Evolutionary conservation across 768 basidiomycete genomes (phyloP).

Genomic region (Podaxis sp.): DNA sequence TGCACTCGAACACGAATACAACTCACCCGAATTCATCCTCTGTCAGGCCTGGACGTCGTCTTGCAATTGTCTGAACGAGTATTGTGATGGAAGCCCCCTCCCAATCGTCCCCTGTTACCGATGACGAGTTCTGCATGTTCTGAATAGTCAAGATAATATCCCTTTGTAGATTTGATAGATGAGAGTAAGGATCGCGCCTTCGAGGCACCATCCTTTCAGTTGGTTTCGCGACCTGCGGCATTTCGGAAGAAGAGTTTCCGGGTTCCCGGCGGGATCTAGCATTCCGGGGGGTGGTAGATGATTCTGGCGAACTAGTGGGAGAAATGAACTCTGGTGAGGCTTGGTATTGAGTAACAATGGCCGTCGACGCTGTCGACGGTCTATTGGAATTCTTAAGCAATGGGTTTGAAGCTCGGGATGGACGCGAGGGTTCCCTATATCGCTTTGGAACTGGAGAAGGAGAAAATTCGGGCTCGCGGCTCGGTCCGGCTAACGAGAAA

Average conservation of each 20-base stretch:
- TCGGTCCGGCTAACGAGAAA: neutral
- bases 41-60: neutral
- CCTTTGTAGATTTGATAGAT: slow-evolving; percentile 22
- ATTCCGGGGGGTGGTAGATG: neutral
- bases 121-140: neutral
- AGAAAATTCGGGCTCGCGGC: neutral
- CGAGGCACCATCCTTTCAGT: neutral
- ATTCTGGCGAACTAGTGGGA: neutral
- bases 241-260: neutral
- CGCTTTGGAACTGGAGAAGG: neutral
- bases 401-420: slow-evolving; percentile 23
- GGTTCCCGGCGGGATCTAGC: neutral
- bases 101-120: neutral
- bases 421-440: slow-evolving; percentile 17
- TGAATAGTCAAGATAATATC: slow-evolving; percentile 23
- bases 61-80: slow-evolving; percentile 6
- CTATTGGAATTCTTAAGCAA: neutral
- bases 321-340: slow-evolving; percentile 1
- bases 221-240: neutral
- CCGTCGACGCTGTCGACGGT: neutral
- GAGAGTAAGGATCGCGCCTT: slow-evolving; percentile 22
- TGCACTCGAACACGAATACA: neutral
- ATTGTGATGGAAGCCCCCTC: neutral
- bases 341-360: neutral
- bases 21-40: slow-evolving; percentile 17